Evolutionary conservation across 371 early-diverging fungal species (phyloP).

Genomic region (Apophysomyces variabilis): DNA sequence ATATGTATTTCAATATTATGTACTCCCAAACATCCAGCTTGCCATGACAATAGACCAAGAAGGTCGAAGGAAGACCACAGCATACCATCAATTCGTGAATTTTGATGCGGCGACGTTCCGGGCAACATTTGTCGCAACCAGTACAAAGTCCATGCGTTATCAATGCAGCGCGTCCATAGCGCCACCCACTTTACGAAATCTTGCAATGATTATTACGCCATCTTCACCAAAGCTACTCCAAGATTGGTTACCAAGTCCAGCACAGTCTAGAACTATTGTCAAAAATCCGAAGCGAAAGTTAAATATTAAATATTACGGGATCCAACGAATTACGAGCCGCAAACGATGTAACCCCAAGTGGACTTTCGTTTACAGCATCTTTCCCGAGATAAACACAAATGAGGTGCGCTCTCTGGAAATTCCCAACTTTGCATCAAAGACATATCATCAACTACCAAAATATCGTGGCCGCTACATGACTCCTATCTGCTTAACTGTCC

Average conservation of each 20-base stretch:
- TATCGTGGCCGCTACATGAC: conserved; percentile 4
- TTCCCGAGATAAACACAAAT: background rate
- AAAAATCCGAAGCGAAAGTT: background rate
- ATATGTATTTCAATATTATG: conserved; percentile 13
- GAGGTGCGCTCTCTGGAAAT: background rate
- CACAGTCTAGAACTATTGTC: background rate
- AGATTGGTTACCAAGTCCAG: background rate
- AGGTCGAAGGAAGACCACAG: conserved; percentile 17
- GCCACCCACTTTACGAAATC: conserved; percentile 10
- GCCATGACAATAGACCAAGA: conserved; percentile 21
- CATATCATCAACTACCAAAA: background rate
- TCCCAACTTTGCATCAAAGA: background rate
- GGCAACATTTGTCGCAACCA: conserved; percentile 17
- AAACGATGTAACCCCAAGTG: background rate
- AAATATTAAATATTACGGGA: background rate
- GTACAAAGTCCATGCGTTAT: conserved; percentile 13
- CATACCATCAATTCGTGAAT: conserved; percentile 7
- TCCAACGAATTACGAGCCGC: background rate
- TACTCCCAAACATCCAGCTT: conserved; percentile 16
- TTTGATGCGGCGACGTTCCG: conserved; percentile 17
- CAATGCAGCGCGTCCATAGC: conserved; percentile 14
- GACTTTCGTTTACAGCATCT: background rate
- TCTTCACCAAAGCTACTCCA: background rate
- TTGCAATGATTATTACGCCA: background rate
- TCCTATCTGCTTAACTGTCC: conserved; percentile 10